Evolutionary conservation across 495 filamentous ascomycete genomes (phyloP).

Genomic region (Tetracladium setigerum): DNA sequence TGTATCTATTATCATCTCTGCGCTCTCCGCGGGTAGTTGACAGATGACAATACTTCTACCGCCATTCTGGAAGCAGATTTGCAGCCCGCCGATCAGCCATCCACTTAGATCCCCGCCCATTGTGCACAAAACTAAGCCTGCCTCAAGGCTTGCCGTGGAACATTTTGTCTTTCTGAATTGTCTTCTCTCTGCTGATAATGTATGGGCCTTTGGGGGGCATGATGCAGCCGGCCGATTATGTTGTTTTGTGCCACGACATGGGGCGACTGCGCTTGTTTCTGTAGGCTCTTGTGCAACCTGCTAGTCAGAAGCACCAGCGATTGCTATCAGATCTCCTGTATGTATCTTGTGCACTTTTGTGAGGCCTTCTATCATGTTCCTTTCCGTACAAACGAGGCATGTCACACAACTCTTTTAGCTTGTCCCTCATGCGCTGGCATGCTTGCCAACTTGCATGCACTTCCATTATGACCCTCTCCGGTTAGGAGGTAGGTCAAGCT

Average conservation of each 20-base stretch:
- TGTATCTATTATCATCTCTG: too few species aligned
- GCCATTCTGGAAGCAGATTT: conserved; percentile 11
- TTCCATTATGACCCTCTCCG: conserved; percentile 10
- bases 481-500: conserved; percentile 3
- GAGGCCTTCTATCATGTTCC: conserved; percentile 8
- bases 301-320: conserved; percentile 3
- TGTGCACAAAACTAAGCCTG: conserved; percentile 10
- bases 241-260: too few species aligned
- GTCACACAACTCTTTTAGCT: conserved; percentile 18
- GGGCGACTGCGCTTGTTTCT: background rate
- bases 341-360: background rate
- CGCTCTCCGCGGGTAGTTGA: too few species aligned
- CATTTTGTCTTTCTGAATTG: background rate
- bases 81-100: background rate
- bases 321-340: conserved; percentile 14
- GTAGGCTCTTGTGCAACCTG: conserved; percentile 1
- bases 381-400: conserved; percentile 18
- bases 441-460: conserved; percentile 16
- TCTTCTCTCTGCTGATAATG: conserved; percentile 3
- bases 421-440: conserved; percentile 22
- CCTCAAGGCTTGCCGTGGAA: conserved; percentile 15
- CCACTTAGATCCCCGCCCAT: background rate
- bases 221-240: conserved; percentile 4
- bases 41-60: conserved; percentile 8
- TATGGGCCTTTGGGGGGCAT: background rate